Evolutionary conservation across 345 rosid species (phyloP).

Genomic region (Linum usitatissimum): DNA sequence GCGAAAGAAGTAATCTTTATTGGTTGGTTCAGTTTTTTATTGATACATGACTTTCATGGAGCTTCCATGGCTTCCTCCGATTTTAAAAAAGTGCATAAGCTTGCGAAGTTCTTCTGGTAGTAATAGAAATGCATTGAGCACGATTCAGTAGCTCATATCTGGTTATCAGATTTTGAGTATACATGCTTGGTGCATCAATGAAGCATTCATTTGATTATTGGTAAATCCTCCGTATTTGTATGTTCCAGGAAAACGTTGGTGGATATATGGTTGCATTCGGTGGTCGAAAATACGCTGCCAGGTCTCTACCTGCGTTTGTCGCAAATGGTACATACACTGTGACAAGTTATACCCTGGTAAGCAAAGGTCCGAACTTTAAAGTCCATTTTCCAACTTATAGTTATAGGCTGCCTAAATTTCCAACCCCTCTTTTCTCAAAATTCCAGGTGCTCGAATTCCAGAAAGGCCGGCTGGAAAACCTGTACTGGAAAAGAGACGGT

Average conservation of each 20-base stretch:
- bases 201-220: not conserved
- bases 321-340: slow-evolving; percentile 53
- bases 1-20: no score
- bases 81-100: no score
- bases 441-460: slow-evolving; percentile 78
- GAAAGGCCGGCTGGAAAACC: slow-evolving; percentile 86
- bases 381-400: not conserved
- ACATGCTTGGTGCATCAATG: no score
- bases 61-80: no score
- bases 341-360: slow-evolving; percentile 83
- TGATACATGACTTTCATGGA: not conserved
- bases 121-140: no score
- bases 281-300: slow-evolving; percentile 85
- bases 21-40: not conserved
- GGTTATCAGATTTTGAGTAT: no score
- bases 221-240: not conserved
- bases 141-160: no score
- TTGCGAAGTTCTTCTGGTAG: no score
- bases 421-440: not conserved
- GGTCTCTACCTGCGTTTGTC: slow-evolving; percentile 61
- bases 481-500: slow-evolving; percentile 94
- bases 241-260: slow-evolving; percentile 39
- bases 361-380: not conserved
- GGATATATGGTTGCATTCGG: slow-evolving; percentile 91
- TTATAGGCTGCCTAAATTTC: not conserved